Percentiles rank a stretch among this genome's conserved stretches.
Evolutionary conservation across 106 monocot genomes (phyloP).

Genomic region (Xerophyta viscosa): DNA sequence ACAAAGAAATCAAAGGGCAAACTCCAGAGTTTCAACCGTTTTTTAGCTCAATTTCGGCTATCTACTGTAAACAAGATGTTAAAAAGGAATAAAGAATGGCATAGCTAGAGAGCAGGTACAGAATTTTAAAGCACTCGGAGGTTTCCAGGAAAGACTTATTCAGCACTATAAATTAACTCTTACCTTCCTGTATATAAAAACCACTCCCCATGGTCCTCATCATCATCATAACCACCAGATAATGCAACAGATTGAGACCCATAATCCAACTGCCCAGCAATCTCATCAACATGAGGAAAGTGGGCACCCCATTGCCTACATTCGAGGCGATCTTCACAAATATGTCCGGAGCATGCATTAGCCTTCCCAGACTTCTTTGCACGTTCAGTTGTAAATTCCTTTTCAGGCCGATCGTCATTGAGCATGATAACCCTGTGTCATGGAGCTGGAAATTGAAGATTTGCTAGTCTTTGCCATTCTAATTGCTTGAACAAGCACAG

Average conservation of each 20-base stretch:
- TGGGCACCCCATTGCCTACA: conserved; percentile 96
- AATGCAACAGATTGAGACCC: conserved; percentile 98
- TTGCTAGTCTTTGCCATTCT: too few relatives aligned
- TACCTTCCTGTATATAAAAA: conserved; percentile 95
- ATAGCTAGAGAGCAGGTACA: too few relatives aligned
- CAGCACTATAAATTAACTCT: background rate
- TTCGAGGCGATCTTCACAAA: conserved; percentile 86
- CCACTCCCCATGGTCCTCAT: conserved; percentile 99
- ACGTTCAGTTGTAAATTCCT: conserved; percentile 86
- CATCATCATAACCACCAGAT: conserved; percentile 94
- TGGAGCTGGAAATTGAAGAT: conserved; percentile 15
- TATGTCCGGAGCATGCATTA: conserved; percentile 88
- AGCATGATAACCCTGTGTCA: conserved; percentile 33
- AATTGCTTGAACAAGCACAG: too few relatives aligned
- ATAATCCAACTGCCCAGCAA: conserved; percentile 81
- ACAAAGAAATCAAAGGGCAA: too few relatives aligned
- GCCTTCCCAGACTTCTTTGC: conserved; percentile 91
- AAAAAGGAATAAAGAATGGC: too few relatives aligned
- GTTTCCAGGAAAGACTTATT: too few relatives aligned
- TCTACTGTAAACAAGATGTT: too few relatives aligned
- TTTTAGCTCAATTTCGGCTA: too few relatives aligned
- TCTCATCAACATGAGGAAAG: conserved; percentile 95
- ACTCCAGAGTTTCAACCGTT: too few relatives aligned
- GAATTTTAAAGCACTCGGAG: too few relatives aligned
- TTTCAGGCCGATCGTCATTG: conserved; percentile 81